phyloP scores from a whole-genome alignment of 2,329 filamentous ascomycete species.

The Sporothrix pseudoabietina region DNA sequence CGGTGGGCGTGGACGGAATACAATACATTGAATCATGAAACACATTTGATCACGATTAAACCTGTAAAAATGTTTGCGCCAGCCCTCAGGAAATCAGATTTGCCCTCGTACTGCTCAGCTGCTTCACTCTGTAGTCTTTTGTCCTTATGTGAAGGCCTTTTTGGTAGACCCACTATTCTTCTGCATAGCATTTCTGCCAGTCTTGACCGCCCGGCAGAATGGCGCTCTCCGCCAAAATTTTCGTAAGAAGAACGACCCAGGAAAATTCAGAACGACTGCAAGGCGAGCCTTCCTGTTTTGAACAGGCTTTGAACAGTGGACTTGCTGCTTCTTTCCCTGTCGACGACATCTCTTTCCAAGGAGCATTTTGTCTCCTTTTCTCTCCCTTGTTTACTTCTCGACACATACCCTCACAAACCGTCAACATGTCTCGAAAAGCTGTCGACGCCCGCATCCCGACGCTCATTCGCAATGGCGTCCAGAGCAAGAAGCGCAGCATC shows the following conservation, averaged over 20 bases:
- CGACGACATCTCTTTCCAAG: conserved; percentile 16
- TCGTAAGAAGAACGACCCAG: conserved; percentile 15
- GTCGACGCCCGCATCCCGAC: conserved; percentile 85
- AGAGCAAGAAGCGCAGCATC: conserved; percentile 97
- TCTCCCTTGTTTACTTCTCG: not conserved
- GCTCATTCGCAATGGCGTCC: conserved; percentile 86
- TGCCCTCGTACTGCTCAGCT: not conserved
- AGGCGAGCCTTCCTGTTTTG: conserved; percentile 4
- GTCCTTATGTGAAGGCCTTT: not conserved
- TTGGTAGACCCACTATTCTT: conserved; percentile 24
- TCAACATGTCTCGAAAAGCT: conserved; percentile 62
- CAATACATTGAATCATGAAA: conserved; percentile 8
- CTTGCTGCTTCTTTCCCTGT: conserved; percentile 13
- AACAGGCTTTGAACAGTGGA: not conserved
- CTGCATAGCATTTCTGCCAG: conserved; percentile 7
- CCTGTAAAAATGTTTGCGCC: not conserved
- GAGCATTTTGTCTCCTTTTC: conserved; percentile 7
- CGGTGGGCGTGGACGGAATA: not conserved
- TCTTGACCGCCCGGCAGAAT: conserved; percentile 35
- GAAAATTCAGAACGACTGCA: conserved; percentile 20
- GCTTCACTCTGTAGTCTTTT: not conserved
- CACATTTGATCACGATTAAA: not conserved
- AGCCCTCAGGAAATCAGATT: not conserved
- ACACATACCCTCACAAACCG: conserved; percentile 31
- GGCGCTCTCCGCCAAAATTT: conserved; percentile 35